These are phyloP conservation scores for Viola pubescens DNA, from an alignment of 441 rosid species.

Conservation along the genomic window DNA sequence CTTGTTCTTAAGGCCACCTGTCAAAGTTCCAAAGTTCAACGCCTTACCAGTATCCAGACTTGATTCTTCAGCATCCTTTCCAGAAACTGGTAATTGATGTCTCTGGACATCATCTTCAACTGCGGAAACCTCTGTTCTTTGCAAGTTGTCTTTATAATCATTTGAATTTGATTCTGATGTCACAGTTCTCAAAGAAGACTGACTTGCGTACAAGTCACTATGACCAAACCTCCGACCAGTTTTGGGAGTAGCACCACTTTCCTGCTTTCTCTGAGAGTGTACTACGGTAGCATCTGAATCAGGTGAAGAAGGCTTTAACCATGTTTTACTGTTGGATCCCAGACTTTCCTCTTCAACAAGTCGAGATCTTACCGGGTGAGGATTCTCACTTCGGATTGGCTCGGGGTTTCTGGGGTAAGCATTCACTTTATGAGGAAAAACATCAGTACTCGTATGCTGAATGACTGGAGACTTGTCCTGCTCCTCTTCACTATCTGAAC, in stretches of 20 bases:
- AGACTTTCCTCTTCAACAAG: conserved; percentile 13
- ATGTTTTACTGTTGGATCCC: conserved; percentile 18
- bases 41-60: conserved; percentile 32
- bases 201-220: conserved; percentile 7
- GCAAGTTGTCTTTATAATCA: neutral
- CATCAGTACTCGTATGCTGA: conserved; percentile 12
- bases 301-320: conserved; percentile 10
- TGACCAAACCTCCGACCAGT: conserved; percentile 9
- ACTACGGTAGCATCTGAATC: conserved; percentile 10
- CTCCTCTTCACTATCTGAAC: conserved; percentile 52
- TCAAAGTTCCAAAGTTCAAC: conserved; percentile 45
- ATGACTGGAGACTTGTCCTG: conserved; percentile 22
- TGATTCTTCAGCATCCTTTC: conserved; percentile 28
- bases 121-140: conserved; percentile 23
- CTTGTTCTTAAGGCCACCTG: conserved; percentile 62
- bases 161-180: conserved; percentile 8
- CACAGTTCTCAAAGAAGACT: conserved; percentile 11
- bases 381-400: conserved; percentile 3
- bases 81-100: conserved; percentile 16
- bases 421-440: conserved; percentile 7
- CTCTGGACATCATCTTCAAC: conserved; percentile 21
- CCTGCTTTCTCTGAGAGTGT: conserved; percentile 10
- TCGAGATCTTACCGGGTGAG: conserved; percentile 9
- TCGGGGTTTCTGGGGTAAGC: conserved; percentile 17
- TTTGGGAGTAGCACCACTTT: conserved; percentile 9